These are phyloP conservation scores for Scleroderma citrinum DNA, from an alignment of 768 basidiomycete genomes.

Conservation along the genomic window DNA sequence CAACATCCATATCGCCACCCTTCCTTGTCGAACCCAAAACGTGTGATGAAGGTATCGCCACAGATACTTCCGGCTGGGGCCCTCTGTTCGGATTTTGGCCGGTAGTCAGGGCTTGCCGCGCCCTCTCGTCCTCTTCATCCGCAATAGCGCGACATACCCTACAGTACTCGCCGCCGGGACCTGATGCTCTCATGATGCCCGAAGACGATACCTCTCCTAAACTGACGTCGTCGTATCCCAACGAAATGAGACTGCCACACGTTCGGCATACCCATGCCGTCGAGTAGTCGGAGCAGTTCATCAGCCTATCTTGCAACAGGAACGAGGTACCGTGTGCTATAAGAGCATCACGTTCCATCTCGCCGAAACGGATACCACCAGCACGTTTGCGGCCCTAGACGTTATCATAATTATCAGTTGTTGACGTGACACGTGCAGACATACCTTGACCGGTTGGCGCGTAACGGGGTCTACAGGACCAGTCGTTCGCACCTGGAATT, in stretches of 20 bases:
- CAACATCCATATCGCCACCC: constrained; percentile 86
- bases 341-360: constrained; percentile 99
- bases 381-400: constrained; percentile 93
- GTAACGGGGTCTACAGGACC: constrained; percentile 96
- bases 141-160: constrained; percentile 79
- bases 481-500: constrained; percentile 98
- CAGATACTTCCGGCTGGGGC: constrained; percentile 47
- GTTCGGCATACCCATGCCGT: constrained; percentile 98
- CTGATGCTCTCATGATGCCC: constrained; percentile 50
- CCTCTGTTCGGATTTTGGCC: constrained; percentile 41
- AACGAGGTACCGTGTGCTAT: constrained; percentile 99
- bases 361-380: constrained; percentile 98
- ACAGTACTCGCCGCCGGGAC: constrained; percentile 90
- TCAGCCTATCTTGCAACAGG: constrained; percentile 94
- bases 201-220: constrained; percentile 58
- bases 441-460: constrained; percentile 92
- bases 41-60: constrained; percentile 64
- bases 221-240: constrained; percentile 89
- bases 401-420: too few species aligned
- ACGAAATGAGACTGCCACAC: constrained; percentile 91
- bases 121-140: constrained; percentile 57
- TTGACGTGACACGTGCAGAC: constrained; percentile 21
- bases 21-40: constrained; percentile 52
- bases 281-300: constrained; percentile 99
- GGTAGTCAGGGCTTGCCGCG: constrained; percentile 53